A percentile compares a stretch with the other conserved stretches of the same genome.
phyloP scores from a whole-genome alignment of 768 basidiomycete genomes.

The Cystofilobasidium macerans region DNA sequence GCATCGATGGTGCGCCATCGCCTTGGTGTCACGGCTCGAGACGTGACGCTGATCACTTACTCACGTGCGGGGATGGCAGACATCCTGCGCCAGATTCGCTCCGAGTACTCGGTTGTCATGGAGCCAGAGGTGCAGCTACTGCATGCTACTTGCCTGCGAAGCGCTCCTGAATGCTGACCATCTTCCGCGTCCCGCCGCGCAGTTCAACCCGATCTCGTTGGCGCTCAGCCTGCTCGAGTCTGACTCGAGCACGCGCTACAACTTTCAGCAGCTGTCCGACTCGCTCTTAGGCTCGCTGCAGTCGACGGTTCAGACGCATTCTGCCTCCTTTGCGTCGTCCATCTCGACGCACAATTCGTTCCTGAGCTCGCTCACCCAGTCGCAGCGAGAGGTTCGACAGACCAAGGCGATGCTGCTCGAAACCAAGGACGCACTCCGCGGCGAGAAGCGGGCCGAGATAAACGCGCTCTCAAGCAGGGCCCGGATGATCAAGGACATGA shows the following conservation, averaged over 20 bases:
- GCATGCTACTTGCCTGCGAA: neutral
- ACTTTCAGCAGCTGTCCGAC: slow-evolving; percentile 34
- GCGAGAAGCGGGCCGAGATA: slow-evolving; percentile 66
- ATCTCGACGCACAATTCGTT: slow-evolving; percentile 79
- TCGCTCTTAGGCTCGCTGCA: slow-evolving; percentile 35
- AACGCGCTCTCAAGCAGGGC: slow-evolving; percentile 81
- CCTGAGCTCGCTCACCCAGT: slow-evolving; percentile 55
- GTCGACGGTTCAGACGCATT: slow-evolving; percentile 54
- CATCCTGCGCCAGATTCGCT: slow-evolving; percentile 70
- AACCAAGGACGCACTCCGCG: slow-evolving; percentile 51
- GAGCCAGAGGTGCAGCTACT: slow-evolving; percentile 64
- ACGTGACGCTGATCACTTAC: neutral
- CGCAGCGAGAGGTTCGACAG: slow-evolving; percentile 62
- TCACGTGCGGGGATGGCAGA: slow-evolving; percentile 42
- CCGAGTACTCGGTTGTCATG: slow-evolving; percentile 81
- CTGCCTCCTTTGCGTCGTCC: slow-evolving; percentile 87
- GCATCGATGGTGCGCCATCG: slow-evolving; percentile 1
- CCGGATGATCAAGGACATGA: slow-evolving; percentile 90
- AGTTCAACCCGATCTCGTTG: slow-evolving; percentile 83
- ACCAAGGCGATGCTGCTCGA: slow-evolving; percentile 63
- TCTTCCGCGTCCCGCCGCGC: neutral
- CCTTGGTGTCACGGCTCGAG: neutral
- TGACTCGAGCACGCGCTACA: slow-evolving; percentile 28
- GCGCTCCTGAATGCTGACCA: neutral
- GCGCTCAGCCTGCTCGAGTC: slow-evolving; percentile 64